These are phyloP conservation scores for Dittrichia graveolens DNA, from an alignment of 129 eudicot genomes.

Conservation along the genomic window DNA sequence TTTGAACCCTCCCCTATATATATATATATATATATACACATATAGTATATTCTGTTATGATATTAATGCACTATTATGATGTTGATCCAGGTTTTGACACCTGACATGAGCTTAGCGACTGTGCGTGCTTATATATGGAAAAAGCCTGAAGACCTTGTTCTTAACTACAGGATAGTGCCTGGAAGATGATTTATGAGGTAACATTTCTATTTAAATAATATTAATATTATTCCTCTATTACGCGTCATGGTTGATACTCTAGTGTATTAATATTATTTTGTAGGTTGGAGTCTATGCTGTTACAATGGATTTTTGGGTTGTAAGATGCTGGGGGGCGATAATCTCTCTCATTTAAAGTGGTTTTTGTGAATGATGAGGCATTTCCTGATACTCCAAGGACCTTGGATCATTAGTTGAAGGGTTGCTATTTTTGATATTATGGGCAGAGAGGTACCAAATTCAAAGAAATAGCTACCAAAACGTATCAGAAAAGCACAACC, in stretches of 20 bases:
- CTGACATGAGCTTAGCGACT: slow-evolving; percentile 98
- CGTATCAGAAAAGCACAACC: slow-evolving; percentile 4
- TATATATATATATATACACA: no score
- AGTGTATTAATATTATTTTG: not conserved
- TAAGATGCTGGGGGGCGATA: not conserved
- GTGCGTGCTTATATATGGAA: slow-evolving; percentile 97
- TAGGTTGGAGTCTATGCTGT: slow-evolving; percentile 12
- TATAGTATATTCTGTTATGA: not conserved
- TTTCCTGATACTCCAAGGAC: slow-evolving; percentile 6
- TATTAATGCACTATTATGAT: slow-evolving; percentile 5
- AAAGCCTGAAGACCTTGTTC: slow-evolving; percentile 86
- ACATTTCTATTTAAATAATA: slow-evolving; percentile 12
- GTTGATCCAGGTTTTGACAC: slow-evolving; percentile 71
- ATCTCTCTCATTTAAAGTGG: not conserved
- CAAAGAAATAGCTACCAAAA: slow-evolving; percentile 8
- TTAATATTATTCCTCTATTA: not conserved
- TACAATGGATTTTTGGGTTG: not conserved
- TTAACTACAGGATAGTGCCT: slow-evolving; percentile 69
- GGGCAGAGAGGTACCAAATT: not conserved
- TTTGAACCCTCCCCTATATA: no score
- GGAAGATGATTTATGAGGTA: slow-evolving; percentile 53
- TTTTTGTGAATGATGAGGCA: not conserved
- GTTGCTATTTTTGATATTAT: slow-evolving; percentile 16
- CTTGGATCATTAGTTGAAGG: slow-evolving; percentile 17
- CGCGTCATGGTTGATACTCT: no score